Evolutionary conservation across 192 early-diverging fungal genomes (phyloP).

Genomic region (Jimgerdemannia flammicorona): DNA sequence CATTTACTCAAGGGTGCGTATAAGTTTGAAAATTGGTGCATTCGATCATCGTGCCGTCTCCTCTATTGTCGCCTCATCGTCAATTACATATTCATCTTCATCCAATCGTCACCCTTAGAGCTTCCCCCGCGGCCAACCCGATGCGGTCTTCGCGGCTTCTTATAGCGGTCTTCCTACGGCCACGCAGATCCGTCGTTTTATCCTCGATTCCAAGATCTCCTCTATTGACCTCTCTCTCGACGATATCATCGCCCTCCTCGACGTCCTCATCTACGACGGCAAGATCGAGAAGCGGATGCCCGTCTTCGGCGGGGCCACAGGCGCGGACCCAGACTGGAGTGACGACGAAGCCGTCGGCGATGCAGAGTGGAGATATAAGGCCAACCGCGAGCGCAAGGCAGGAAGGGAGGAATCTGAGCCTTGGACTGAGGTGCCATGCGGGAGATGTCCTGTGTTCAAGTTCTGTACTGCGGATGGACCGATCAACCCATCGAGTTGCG

Average conservation of each 20-base stretch:
- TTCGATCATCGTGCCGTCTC: not conserved
- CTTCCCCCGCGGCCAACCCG: conserved; percentile 45
- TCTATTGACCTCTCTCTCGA: conserved; percentile 64
- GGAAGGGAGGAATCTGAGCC: conserved; percentile 45
- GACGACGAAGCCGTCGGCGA: conserved; percentile 45
- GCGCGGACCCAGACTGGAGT: conserved; percentile 34
- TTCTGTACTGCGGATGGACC: conserved; percentile 73
- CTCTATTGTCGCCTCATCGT: not conserved
- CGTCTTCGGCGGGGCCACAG: conserved; percentile 44
- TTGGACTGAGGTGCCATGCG: conserved; percentile 82
- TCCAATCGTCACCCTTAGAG: conserved; percentile 35
- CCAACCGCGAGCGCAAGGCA: conserved; percentile 45
- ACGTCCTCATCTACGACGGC: conserved; percentile 84
- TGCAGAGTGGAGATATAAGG: conserved; percentile 69
- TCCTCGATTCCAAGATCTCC: conserved; percentile 65
- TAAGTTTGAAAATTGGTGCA: not conserved
- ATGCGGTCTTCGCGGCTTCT: conserved; percentile 56
- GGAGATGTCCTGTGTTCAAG: conserved; percentile 69
- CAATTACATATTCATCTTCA: not conserved
- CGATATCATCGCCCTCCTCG: conserved; percentile 77
- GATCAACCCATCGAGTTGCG: conserved; percentile 73
- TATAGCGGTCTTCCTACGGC: conserved; percentile 71
- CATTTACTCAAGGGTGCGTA: conserved; percentile 55
- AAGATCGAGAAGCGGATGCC: conserved; percentile 63
- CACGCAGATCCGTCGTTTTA: conserved; percentile 62